Percentiles rank a stretch among this genome's conserved stretches.
Conservation (phyloP, 371 early-diverging fungal species). For the Mortierella sp. region DNA sequence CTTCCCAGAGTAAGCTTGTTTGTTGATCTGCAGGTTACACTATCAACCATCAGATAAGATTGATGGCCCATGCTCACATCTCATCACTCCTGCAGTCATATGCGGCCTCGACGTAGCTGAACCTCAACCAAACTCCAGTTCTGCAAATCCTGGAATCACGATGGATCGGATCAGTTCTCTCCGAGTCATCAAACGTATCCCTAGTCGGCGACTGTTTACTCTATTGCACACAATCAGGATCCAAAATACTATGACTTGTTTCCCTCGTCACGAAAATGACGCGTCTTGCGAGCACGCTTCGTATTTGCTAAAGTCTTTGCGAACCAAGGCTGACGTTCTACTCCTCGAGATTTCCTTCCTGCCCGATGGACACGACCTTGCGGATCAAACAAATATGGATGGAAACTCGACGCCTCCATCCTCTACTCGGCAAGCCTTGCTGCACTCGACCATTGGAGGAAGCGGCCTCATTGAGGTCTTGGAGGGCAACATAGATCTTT, state of each 20-base stretch:
- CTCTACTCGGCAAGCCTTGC: conserved; percentile 20
- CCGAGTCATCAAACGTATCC: conserved; percentile 23
- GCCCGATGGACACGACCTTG: not conserved
- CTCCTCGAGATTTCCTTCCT: conserved; percentile 17
- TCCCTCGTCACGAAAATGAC: conserved; percentile 12
- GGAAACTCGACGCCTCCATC: not conserved
- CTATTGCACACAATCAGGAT: conserved; percentile 14
- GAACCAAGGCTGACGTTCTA: conserved; percentile 21
- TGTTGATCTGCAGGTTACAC: not conserved
- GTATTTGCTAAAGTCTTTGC: conserved; percentile 26
- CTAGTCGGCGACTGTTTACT: conserved; percentile 6
- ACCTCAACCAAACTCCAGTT: not conserved
- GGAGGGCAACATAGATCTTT: not conserved
- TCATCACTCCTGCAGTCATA: conserved; percentile 8
- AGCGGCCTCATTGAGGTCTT: conserved; percentile 23
- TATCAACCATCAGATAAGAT: too few relatives aligned
- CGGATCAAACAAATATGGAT: not conserved
- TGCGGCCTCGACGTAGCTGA: conserved; percentile 22
- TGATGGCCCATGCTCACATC: not conserved
- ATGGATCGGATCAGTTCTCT: conserved; percentile 17
- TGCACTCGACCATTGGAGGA: conserved; percentile 16
- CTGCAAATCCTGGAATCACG: not conserved
- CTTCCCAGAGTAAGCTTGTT: conserved; percentile 13
- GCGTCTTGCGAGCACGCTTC: conserved; percentile 23
- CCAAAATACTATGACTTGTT: conserved; percentile 16